Conservation (phyloP, 495 filamentous ascomycete genomes). For the Viridothelium virens region DNA sequence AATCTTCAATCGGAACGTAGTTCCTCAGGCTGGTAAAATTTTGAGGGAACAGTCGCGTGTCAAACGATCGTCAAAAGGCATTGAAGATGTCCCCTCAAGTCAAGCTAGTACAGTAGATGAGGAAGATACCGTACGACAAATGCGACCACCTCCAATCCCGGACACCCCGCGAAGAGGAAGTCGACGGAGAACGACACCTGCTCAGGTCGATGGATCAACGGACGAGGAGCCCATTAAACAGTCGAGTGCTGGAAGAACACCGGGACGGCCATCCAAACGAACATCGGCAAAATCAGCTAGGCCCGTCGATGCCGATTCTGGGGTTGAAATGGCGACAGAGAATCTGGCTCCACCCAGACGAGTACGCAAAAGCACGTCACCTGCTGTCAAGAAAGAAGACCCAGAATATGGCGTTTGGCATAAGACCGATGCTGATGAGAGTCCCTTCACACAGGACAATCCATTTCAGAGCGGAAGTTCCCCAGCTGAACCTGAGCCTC, state of each 20-base stretch:
- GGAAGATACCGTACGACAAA: constrained; percentile 32
- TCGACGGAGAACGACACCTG: constrained; percentile 20
- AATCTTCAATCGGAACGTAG: constrained; percentile 70
- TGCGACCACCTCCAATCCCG: constrained; percentile 43
- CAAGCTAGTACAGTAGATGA: constrained; percentile 45
- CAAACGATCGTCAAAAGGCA: constrained; percentile 73
- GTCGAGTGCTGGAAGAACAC: constrained; percentile 28
- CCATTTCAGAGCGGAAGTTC: constrained; percentile 86
- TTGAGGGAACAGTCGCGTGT: constrained; percentile 65
- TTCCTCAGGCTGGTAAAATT: constrained; percentile 68
- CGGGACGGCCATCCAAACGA: constrained; percentile 26
- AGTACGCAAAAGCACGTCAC: constrained; percentile 46
- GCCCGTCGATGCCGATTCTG: constrained; percentile 38
- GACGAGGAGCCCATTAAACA: background rate
- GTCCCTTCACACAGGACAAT: constrained; percentile 78
- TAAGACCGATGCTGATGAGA: constrained; percentile 38
- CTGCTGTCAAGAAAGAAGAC: constrained; percentile 6
- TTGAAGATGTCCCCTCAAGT: constrained; percentile 64
- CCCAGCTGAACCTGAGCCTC: constrained; percentile 32
- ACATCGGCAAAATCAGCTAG: constrained; percentile 50
- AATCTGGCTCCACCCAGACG: constrained; percentile 16
- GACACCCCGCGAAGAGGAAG: constrained; percentile 31
- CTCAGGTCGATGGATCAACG: constrained; percentile 21
- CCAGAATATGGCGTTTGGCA: background rate
- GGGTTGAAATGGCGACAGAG: constrained; percentile 36